Percentiles rank a stretch among this genome's conserved stretches.
Evolutionary conservation across 352 stramenopile species (phyloP).

Genomic region (Phytophthora quininea): DNA sequence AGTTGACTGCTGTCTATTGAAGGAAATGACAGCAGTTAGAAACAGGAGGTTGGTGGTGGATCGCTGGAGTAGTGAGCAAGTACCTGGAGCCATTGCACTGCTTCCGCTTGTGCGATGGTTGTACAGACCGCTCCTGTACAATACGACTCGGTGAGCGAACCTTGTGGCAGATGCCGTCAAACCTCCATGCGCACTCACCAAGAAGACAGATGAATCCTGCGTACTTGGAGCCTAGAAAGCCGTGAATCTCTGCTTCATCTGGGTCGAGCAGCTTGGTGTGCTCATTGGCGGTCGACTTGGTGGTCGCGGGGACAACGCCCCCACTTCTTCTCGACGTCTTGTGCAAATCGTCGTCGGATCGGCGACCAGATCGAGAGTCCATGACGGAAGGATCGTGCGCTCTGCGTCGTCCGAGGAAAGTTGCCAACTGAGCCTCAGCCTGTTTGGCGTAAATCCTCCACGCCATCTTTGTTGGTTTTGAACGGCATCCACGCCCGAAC

Average conservation of each 20-base stretch:
- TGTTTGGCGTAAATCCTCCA: not conserved
- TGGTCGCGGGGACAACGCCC: slow-evolving; percentile 26
- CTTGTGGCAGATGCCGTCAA: not conserved
- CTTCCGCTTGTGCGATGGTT: slow-evolving; percentile 35
- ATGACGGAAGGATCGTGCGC: not conserved
- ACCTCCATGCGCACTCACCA: slow-evolving; percentile 4
- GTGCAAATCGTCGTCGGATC: slow-evolving; percentile 17
- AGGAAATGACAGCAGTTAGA: not conserved
- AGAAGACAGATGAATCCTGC: slow-evolving; percentile 23
- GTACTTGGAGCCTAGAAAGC: slow-evolving; percentile 29
- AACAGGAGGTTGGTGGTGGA: not conserved
- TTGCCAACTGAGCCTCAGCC: slow-evolving; percentile 10
- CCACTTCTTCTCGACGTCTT: slow-evolving; percentile 18
- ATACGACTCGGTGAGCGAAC: not conserved
- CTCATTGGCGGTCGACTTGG: slow-evolving; percentile 17
- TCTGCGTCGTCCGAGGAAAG: slow-evolving; percentile 8
- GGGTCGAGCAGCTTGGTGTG: slow-evolving; percentile 27
- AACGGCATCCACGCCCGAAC: slow-evolving; percentile 18
- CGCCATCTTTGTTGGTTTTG: slow-evolving; percentile 15
- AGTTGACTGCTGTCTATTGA: slow-evolving; percentile 20
- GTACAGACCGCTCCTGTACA: slow-evolving; percentile 34
- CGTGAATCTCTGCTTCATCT: slow-evolving; percentile 13
- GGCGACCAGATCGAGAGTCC: slow-evolving; percentile 12
- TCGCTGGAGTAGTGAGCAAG: not conserved
- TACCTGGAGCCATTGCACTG: slow-evolving; percentile 37